A percentile compares a stretch with the other conserved stretches of the same genome.
Conservation (phyloP, 129 eudicot genomes). For the Apium graveolens region DNA sequence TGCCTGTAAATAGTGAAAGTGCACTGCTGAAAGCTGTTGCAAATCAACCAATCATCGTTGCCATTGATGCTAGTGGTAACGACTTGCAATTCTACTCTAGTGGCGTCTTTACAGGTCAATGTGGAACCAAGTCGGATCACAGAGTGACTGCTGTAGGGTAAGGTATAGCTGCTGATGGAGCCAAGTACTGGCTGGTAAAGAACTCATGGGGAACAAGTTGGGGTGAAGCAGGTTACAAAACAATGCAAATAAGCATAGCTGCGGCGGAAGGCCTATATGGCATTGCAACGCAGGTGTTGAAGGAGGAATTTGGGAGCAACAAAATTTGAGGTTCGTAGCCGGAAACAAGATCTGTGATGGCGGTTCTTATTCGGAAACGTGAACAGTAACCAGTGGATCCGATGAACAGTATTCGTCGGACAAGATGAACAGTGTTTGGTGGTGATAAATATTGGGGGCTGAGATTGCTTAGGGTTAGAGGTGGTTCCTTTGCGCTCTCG, state of each 20-base stretch:
- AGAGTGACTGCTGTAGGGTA: conserved; percentile 6
- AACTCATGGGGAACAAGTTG: conserved; percentile 8
- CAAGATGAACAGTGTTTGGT: too few relatives aligned
- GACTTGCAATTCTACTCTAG: conserved; percentile 5
- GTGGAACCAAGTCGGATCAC: neutral
- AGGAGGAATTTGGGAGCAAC: too few relatives aligned
- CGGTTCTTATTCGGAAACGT: too few relatives aligned
- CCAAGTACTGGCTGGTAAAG: conserved; percentile 2
- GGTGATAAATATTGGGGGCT: too few relatives aligned
- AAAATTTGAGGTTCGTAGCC: too few relatives aligned
- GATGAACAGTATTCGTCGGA: too few relatives aligned
- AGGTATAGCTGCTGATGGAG: neutral
- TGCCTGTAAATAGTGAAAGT: conserved; percentile 10
- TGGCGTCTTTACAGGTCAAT: neutral
- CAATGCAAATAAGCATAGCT: neutral
- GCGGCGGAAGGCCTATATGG: conserved; percentile 4
- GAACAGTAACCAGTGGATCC: too few relatives aligned
- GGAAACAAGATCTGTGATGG: too few relatives aligned
- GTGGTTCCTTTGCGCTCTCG: too few relatives aligned
- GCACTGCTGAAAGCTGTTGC: conserved; percentile 1
- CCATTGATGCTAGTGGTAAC: neutral
- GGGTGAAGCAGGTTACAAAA: neutral
- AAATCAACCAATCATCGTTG: conserved; percentile 1
- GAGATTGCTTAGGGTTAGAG: too few relatives aligned
- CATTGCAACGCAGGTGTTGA: conserved; percentile 10